Evolutionary conservation across 257 asterid genomes (phyloP), one percentile per base, ranked within the genome.

Genomic region (Plantago ovata): DNA sequence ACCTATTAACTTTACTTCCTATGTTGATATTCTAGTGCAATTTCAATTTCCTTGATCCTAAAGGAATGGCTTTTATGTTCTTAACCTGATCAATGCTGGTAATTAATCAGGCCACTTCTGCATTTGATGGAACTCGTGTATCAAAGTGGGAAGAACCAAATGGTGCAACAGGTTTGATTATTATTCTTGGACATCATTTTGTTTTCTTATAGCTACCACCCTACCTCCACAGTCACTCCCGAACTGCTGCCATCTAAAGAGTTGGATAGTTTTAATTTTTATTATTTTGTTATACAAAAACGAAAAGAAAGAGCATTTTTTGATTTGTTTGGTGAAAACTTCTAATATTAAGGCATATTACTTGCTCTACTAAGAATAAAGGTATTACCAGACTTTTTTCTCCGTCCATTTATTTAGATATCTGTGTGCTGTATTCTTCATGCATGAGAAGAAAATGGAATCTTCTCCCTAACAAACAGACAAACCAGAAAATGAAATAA

Each of bases 91-190:
- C 59, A 47, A 62, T 59, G 15, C 49, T 41, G 45, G 38, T 15
- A 38, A 72, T 56, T 53, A 66, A 61, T 61, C 77, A 92, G 98
- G 89, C 82, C 36, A 78, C 93, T 38, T 87, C 85, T 60, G 95
- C 98, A 66, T 92, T 92, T 84, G 98, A 92, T 78, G 98, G 98
- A 68, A 87, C 90, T 68, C 90, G 96, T 56, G 64, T 92, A 90
- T 92, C 98, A 64, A 87, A 92, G 89, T 92, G 95, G 96, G 95
- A 92, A 74, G 96, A 92, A 65, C 98, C 98, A 67, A 85, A 83
- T 80, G 96, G 98, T 58, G 92, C 95, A 45, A 74, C 75, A 85
- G 96, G 96, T 92, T 22, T 41, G 64, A 59, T 51, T 43, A 65
- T 39, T 71, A 22, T 55, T 50, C 15, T 21, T 12, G 55, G 55